Conservation (phyloP, 768 basidiomycete species). For the Xanthoconium stramineum region DNA sequence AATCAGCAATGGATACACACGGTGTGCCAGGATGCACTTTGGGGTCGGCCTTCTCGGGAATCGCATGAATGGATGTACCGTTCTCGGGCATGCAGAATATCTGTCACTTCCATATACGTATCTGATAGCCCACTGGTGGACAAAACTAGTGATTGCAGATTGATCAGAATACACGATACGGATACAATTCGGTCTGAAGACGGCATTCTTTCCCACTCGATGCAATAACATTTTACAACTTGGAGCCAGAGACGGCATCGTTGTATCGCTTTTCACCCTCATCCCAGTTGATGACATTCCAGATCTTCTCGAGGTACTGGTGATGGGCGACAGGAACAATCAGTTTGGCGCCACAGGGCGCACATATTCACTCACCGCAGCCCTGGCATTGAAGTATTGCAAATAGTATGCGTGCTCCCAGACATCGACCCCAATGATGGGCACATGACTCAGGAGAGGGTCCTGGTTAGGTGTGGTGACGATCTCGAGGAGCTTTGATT, state of each 20-base stretch:
- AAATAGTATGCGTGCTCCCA: slow-evolving; percentile 98
- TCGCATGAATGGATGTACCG: neutral
- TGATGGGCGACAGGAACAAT: neutral
- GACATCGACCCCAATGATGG: slow-evolving; percentile 90
- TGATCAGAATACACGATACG: slow-evolving; percentile 5
- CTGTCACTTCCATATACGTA: too few relatives aligned
- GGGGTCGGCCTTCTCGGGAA: neutral
- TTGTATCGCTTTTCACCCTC: slow-evolving; percentile 69
- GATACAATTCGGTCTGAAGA: neutral
- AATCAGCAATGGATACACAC: neutral
- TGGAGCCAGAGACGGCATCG: slow-evolving; percentile 39
- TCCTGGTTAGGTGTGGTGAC: slow-evolving; percentile 95
- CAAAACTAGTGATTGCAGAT: too few relatives aligned
- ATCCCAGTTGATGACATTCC: slow-evolving; percentile 68
- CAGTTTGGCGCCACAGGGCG: neutral
- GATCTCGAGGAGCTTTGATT: slow-evolving; percentile 74
- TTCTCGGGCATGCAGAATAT: neutral
- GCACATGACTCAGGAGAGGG: slow-evolving; percentile 71
- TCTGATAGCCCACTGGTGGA: neutral
- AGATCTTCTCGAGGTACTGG: slow-evolving; percentile 75
- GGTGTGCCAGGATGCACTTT: neutral
- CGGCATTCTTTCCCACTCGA: neutral
- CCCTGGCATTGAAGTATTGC: slow-evolving; percentile 95
- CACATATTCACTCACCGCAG: slow-evolving; percentile 57
- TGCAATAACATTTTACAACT: slow-evolving; percentile 30